Percentiles rank a stretch among this genome's conserved stretches.
phyloP scores from a whole-genome alignment of 345 rosid genomes.

The Pseudoturritis turrita region DNA sequence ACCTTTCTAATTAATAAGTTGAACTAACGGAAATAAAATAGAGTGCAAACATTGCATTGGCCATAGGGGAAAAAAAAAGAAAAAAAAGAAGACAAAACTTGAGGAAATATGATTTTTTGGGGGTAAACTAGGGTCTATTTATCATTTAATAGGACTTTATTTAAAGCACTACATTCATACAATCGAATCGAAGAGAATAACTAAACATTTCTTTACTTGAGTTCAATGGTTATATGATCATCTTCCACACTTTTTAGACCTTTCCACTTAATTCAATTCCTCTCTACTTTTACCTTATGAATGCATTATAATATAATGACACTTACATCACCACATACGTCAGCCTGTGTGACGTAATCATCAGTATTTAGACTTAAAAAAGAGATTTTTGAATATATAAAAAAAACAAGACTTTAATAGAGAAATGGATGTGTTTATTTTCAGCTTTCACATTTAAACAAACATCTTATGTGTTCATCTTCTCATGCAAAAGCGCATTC shows the following conservation, averaged over 20 bases:
- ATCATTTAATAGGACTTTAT: too few relatives aligned
- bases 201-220: neutral
- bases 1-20: too few relatives aligned
- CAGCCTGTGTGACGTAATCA: neutral
- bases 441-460: slow-evolving; percentile 16
- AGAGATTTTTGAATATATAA: neutral
- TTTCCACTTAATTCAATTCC: neutral
- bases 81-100: too few relatives aligned
- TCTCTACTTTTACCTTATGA: neutral
- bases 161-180: too few relatives aligned
- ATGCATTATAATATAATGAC: neutral
- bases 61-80: too few relatives aligned
- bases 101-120: too few relatives aligned
- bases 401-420: neutral
- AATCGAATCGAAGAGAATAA: neutral
- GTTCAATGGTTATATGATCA: neutral
- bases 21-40: too few relatives aligned
- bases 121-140: too few relatives aligned
- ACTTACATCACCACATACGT: slow-evolving; percentile 1
- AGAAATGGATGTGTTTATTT: neutral
- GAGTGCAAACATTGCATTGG: too few relatives aligned
- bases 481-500: slow-evolving; percentile 22
- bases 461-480: slow-evolving; percentile 8
- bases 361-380: neutral
- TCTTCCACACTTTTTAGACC: neutral